Evolutionary conservation across 257 asterid genomes (phyloP), one percentile per base, ranked within the genome.

Genomic region (Henckelia pumila): DNA sequence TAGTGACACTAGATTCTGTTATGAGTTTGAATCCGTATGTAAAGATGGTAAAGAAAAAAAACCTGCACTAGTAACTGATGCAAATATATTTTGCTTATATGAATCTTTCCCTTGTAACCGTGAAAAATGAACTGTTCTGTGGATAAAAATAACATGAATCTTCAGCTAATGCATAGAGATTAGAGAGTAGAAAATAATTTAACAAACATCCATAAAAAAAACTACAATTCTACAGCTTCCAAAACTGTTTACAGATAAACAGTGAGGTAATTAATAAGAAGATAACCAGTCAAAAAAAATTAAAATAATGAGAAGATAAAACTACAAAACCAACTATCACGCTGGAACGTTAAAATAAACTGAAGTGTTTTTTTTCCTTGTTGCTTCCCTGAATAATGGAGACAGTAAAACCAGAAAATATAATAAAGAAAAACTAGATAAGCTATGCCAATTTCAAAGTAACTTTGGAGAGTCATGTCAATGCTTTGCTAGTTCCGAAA

Each of bases 41-140:
- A 21, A 16, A 56, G 55, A 53, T 29, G 37, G 53, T 32, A 61
- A 30, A 24, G n/a, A n/a, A 55, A 26, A 63, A 30, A 68, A 47
- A 85, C 93, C 95, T 88, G 92, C 84, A 79, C 85, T 81, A 59
- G 85, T 61, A 67, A 81, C 88, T 17, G 97, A 81, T 63, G 89
- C 96, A 75, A 64, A 68, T 14, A 78, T 70, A 23, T 68, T 80
- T 57, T 71, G 78, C 63, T 77, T 67, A 33, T 72, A 69, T 8
- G 78, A 71, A 58, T 83, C 76, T 66, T 67, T 78, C 70, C 84
- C 81, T 68, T 74, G 84, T 63, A 66, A 68, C 52, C 57, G 79
- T 63, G 70, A 71, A 79, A 75, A 55, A 74, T 75, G 70, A 64
- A 74, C 76, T 71, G 68, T 62, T 72, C 96, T 92, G 91, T 63